Conservation (phyloP, 2,329 filamentous ascomycete species). For the Fusarium phyllophilum region DNA sequence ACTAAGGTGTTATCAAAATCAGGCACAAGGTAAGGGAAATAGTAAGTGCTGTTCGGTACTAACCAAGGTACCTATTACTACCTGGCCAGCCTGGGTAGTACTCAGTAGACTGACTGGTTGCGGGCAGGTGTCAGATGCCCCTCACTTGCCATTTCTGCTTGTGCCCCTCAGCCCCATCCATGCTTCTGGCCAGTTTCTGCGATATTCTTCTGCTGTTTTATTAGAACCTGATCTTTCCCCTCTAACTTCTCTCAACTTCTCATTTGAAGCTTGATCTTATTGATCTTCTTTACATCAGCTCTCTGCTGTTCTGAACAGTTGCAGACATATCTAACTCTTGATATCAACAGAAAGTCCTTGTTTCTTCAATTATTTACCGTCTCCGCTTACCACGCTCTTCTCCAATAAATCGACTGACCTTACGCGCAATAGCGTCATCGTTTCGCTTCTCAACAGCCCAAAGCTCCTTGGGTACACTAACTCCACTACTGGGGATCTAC, state of each 20-base stretch:
- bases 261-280: neutral
- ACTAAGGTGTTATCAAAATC: slow-evolving; percentile 16
- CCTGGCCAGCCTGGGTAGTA: neutral
- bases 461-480: slow-evolving; percentile 40
- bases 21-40: slow-evolving; percentile 15
- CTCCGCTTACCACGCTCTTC: slow-evolving; percentile 29
- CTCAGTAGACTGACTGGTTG: slow-evolving; percentile 9
- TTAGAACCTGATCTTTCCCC: slow-evolving; percentile 14
- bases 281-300: neutral
- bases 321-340: neutral
- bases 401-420: slow-evolving; percentile 44
- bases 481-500: slow-evolving; percentile 44
- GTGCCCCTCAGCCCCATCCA: slow-evolving; percentile 20
- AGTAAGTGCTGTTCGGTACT: neutral
- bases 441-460: slow-evolving; percentile 32
- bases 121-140: slow-evolving; percentile 21
- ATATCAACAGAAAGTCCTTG: slow-evolving; percentile 16
- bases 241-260: neutral
- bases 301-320: neutral
- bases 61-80: neutral
- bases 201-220: slow-evolving; percentile 9
- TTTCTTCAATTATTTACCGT: slow-evolving; percentile 19
- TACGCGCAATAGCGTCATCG: slow-evolving; percentile 45
- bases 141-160: slow-evolving; percentile 26
- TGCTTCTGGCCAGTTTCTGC: slow-evolving; percentile 23